Conservation (phyloP, 2,329 filamentous ascomycete species). For the Teratosphaeria gauchensis region DNA sequence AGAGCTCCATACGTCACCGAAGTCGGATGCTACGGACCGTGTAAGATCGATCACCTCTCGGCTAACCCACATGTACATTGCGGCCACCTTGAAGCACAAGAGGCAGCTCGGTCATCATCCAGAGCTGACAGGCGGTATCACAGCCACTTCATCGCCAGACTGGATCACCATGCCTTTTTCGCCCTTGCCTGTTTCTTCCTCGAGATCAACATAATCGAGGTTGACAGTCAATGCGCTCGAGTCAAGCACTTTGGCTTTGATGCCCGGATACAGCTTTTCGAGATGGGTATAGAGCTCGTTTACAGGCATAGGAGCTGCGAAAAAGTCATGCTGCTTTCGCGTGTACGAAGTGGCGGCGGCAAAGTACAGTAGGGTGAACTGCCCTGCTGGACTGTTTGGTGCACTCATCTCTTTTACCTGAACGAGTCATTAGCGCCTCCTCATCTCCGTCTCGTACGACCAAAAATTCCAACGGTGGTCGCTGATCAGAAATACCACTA, state of each 20-base stretch:
- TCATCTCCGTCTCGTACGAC: neutral
- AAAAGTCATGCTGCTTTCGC: constrained; percentile 52
- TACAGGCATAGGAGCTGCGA: constrained; percentile 58
- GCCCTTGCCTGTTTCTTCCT: constrained; percentile 36
- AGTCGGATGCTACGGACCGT: neutral
- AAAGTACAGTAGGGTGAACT: constrained; percentile 77
- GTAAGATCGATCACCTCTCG: neutral
- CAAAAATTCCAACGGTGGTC: neutral
- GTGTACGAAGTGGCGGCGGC: constrained; percentile 65
- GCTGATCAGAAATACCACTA: constrained; percentile 3
- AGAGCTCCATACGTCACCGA: neutral
- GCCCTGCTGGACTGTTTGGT: constrained; percentile 46
- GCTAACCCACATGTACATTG: neutral
- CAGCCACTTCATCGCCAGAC: constrained; percentile 72
- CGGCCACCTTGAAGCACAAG: neutral
- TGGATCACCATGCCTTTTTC: constrained; percentile 45
- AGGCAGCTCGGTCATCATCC: constrained; percentile 42
- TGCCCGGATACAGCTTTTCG: constrained; percentile 61
- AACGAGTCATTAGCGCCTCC: neutral
- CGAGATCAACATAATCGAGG: constrained; percentile 66
- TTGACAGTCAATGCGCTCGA: constrained; percentile 74
- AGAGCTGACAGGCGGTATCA: constrained; percentile 82
- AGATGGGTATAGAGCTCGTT: constrained; percentile 55
- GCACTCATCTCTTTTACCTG: constrained; percentile 24
- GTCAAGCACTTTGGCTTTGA: constrained; percentile 56